These are phyloP conservation scores for Annona cherimola DNA, from an alignment of 164 flowering plant genomes.

Conservation along the genomic window DNA sequence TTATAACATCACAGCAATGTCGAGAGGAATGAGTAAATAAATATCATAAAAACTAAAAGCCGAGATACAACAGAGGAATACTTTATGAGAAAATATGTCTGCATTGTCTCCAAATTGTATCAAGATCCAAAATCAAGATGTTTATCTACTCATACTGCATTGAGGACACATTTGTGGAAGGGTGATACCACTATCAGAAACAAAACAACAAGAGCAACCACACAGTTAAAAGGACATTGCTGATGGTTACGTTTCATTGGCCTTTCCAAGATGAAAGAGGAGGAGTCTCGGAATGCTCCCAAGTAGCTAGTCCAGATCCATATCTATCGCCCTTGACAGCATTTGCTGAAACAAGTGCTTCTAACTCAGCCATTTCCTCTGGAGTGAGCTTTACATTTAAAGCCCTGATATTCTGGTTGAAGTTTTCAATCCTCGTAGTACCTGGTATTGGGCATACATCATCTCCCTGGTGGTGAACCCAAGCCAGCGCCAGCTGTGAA, in stretches of 20 bases:
- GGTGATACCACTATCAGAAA: not conserved
- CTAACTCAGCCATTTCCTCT: constrained; percentile 40
- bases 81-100: too few relatives aligned
- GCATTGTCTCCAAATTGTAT: too few relatives aligned
- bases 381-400: constrained; percentile 30
- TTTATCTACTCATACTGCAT: too few relatives aligned
- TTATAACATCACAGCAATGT: too few relatives aligned
- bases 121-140: too few relatives aligned
- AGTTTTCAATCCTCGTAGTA: constrained; percentile 43
- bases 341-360: constrained; percentile 23
- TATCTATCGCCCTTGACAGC: constrained; percentile 33
- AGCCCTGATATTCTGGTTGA: constrained; percentile 42
- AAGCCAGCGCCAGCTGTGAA: constrained; percentile 37
- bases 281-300: constrained; percentile 22
- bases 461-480: constrained; percentile 38
- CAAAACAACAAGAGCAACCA: not conserved
- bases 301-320: constrained; percentile 3
- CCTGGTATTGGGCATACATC: constrained; percentile 44
- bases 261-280: constrained; percentile 26
- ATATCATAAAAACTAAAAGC: too few relatives aligned
- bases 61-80: too few relatives aligned
- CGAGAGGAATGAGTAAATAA: too few relatives aligned
- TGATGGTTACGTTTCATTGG: not conserved
- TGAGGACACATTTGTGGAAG: too few relatives aligned
- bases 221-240: not conserved